These are phyloP conservation scores for Penicillium decumbens DNA, from an alignment of 2,329 filamentous ascomycete species.

Conservation along the genomic window DNA sequence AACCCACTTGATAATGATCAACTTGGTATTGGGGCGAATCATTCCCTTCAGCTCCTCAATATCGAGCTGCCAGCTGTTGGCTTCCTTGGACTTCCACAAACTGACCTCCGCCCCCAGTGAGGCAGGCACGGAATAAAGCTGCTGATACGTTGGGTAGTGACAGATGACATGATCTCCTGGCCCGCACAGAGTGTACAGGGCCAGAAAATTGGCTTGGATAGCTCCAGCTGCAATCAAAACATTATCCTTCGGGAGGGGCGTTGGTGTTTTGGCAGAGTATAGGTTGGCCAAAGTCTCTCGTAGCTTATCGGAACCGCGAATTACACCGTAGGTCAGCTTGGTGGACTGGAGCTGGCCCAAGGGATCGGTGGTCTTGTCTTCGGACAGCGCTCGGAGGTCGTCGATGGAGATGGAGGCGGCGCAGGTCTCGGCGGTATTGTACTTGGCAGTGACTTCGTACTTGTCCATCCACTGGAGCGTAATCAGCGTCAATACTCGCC, in stretches of 20 bases:
- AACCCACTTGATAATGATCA: slow-evolving; percentile 59
- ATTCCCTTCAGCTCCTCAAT: slow-evolving; percentile 61
- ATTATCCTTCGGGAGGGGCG: slow-evolving; percentile 53
- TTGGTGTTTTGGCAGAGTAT: slow-evolving; percentile 55
- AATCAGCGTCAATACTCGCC: slow-evolving; percentile 2
- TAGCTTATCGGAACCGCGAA: slow-evolving; percentile 62
- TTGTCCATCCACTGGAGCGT: slow-evolving; percentile 53
- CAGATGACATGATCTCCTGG: slow-evolving; percentile 79
- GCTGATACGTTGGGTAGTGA: slow-evolving; percentile 82
- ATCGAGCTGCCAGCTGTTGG: slow-evolving; percentile 64
- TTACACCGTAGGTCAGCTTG: slow-evolving; percentile 67
- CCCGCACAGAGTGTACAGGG: slow-evolving; percentile 67
- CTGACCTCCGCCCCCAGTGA: slow-evolving; percentile 72
- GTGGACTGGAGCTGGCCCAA: slow-evolving; percentile 47
- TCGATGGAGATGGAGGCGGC: slow-evolving; percentile 54
- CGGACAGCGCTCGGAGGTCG: slow-evolving; percentile 49
- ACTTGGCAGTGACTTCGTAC: slow-evolving; percentile 50
- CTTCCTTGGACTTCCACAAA: slow-evolving; percentile 65
- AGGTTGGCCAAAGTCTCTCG: slow-evolving; percentile 61
- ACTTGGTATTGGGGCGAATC: slow-evolving; percentile 49
- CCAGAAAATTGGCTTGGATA: slow-evolving; percentile 75
- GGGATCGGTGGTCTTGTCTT: slow-evolving; percentile 48
- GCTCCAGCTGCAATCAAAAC: slow-evolving; percentile 74
- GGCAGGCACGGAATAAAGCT: slow-evolving; percentile 70
- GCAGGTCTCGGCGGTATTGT: slow-evolving; percentile 56